Percentiles rank a stretch among this genome's conserved stretches.
These are phyloP conservation scores for Fraxinus anomala DNA, from an alignment of 257 asterid genomes.

Conservation along the genomic window DNA sequence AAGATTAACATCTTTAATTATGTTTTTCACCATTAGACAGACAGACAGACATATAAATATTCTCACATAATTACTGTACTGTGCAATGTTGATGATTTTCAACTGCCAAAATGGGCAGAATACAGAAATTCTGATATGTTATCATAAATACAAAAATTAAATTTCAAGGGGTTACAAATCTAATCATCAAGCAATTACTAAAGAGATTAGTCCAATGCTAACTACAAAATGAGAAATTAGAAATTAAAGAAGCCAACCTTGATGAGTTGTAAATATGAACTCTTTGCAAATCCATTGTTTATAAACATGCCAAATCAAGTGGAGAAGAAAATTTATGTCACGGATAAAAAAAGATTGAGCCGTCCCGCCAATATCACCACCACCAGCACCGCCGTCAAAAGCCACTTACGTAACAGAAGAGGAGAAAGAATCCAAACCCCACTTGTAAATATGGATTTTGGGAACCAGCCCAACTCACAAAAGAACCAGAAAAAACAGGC, in stretches of 20 bases:
- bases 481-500: background rate
- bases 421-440: conserved; percentile 22
- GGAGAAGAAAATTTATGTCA: conserved; percentile 9
- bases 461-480: conserved; percentile 24
- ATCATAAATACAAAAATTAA: too few species aligned
- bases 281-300: conserved; percentile 18
- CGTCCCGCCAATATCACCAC: conserved; percentile 77
- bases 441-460: conserved; percentile 27
- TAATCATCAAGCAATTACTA: background rate
- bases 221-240: background rate
- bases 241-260: conserved; percentile 17
- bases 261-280: background rate
- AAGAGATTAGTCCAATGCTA: background rate
- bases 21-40: background rate
- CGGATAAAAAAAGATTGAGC: conserved; percentile 59
- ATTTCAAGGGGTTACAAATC: background rate
- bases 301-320: conserved; percentile 24
- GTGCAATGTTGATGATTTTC: background rate
- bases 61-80: background rate
- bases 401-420: conserved; percentile 27
- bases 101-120: background rate
- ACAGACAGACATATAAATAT: too few species aligned
- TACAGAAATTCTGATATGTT: background rate
- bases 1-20: background rate
- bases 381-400: conserved; percentile 35